Evolutionary conservation across 805 yeast species (phyloP), one percentile per base, ranked within the genome.

Genomic region (Nakazawaea populi): DNA sequence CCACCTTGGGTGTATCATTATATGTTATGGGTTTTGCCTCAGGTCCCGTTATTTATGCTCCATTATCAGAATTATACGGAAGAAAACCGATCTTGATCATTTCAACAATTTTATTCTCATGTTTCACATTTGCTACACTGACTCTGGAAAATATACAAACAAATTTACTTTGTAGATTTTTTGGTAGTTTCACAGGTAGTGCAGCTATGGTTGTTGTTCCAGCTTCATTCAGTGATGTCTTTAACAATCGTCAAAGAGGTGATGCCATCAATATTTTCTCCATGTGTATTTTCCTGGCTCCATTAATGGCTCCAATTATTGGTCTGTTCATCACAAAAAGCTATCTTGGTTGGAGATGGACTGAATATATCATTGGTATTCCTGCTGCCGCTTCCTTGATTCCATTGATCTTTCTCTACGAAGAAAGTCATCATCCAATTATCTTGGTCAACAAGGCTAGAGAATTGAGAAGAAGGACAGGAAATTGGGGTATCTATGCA

Each of bases 11-110:
- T 52, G 77, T 89, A 10, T 82, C 97, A 0, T 72, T 90, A 27
- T 91, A 81, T 59, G 97, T 91, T 18, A 67, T 89, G 44, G 98
- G 97, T 11, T 91, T 90, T 67, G 97, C 97, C 0, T 77, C 89
- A 0, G 97, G 97, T 24, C 97, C 98, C 4, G 73, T 90, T 48
- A 60, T 89, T 39, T 91, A 94, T 89, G 96, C 95, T 31, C 96
- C 96, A 6, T 64, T 87, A 40, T 84, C 92, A n/a, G 96, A 87
- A 65, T 60, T 85, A 38, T 83, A 75, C 56, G 94, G 95, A 50
- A 78, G 96, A 66, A 78, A 79, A 63, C 67, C 76, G 18, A 82
- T 87, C n/a, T 59, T 87, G 47, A 56, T 85, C 2, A 54, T 80
- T 3, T 79, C 90, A 4, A 65, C 76, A 4, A 70, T 87, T 42